A percentile compares a stretch with the other conserved stretches of the same genome.
These are phyloP conservation scores for Umbelopsis ramanniana DNA, from an alignment of 192 early-diverging fungal species.

Conservation along the genomic window DNA sequence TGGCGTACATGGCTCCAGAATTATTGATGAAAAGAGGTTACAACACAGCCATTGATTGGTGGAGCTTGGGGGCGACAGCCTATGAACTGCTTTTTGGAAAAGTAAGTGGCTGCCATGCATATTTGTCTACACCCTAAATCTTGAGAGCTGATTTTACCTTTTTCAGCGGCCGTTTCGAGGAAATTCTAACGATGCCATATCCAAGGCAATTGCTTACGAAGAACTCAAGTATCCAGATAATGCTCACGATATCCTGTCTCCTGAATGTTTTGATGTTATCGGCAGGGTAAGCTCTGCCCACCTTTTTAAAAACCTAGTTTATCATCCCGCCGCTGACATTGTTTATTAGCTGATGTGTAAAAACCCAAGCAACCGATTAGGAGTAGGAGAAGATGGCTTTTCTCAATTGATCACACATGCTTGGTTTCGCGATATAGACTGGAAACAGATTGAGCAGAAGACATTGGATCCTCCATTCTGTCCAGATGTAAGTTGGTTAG, in stretches of 20 bases:
- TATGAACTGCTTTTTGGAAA: conserved; percentile 81
- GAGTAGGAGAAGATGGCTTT: conserved; percentile 74
- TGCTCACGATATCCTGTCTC: conserved; percentile 43
- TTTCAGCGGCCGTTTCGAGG: conserved; percentile 80
- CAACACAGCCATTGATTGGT: conserved; percentile 63
- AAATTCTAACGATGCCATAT: conserved; percentile 80
- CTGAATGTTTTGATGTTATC: conserved; percentile 57
- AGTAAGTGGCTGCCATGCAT: conserved; percentile 46
- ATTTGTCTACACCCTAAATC: background rate
- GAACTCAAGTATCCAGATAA: conserved; percentile 70
- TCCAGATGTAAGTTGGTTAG: conserved; percentile 71
- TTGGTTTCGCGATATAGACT: conserved; percentile 79
- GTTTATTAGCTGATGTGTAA: background rate
- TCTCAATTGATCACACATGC: conserved; percentile 74
- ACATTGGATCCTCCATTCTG: conserved; percentile 78
- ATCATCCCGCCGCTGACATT: background rate
- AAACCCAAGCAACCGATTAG: conserved; percentile 77
- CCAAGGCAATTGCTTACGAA: conserved; percentile 70
- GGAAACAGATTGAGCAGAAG: conserved; percentile 75
- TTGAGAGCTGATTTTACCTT: background rate
- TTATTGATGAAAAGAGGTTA: conserved; percentile 64
- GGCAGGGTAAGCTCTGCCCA: conserved; percentile 44
- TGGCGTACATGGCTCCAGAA: conserved; percentile 91
- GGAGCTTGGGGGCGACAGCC: conserved; percentile 80
- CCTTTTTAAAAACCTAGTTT: background rate